phyloP scores from a whole-genome alignment of 1,139 yeast species.

The Saccharomycopsis phalli region DNA sequence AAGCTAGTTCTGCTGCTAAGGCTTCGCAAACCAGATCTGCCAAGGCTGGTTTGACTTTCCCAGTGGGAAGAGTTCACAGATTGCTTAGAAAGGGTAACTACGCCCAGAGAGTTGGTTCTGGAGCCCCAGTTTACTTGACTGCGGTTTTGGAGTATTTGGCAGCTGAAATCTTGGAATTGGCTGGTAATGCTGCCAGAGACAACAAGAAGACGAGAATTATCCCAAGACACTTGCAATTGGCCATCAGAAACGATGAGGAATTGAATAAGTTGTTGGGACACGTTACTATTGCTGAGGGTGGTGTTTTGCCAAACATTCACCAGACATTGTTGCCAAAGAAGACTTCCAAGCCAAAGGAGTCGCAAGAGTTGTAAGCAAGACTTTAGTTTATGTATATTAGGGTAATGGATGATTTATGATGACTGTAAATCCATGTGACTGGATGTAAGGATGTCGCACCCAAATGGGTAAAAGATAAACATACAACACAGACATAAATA shows the following conservation, averaged over 20 bases:
- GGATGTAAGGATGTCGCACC: not conserved
- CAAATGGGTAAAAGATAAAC: conserved; percentile 5
- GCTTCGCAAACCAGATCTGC: conserved; percentile 97
- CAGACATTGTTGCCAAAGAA: conserved; percentile 94
- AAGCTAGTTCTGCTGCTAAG: conserved; percentile 88
- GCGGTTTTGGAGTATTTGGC: conserved; percentile 95
- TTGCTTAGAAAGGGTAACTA: conserved; percentile 95
- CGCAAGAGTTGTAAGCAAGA: conserved; percentile 65
- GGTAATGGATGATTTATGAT: not conserved
- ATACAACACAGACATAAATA: not conserved
- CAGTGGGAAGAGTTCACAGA: conserved; percentile 99
- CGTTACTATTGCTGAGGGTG: conserved; percentile 47
- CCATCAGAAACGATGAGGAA: conserved; percentile 48
- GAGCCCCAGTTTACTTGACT: conserved; percentile 93
- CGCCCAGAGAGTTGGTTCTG: conserved; percentile 99
- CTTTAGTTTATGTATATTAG: conserved; percentile 5
- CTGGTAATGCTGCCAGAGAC: conserved; percentile 98
- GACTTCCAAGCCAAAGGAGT: conserved; percentile 68
- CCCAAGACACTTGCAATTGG: conserved; percentile 97
- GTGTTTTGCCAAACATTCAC: conserved; percentile 96
- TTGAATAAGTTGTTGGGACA: conserved; percentile 15
- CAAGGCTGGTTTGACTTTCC: conserved; percentile 98
- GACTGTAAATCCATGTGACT: not conserved
- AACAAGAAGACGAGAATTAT: conserved; percentile 97
- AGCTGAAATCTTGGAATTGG: conserved; percentile 95